Base-by-base conservation (phyloP, 164 flowering plant species). In the Paratinospora sagittata region DNA sequence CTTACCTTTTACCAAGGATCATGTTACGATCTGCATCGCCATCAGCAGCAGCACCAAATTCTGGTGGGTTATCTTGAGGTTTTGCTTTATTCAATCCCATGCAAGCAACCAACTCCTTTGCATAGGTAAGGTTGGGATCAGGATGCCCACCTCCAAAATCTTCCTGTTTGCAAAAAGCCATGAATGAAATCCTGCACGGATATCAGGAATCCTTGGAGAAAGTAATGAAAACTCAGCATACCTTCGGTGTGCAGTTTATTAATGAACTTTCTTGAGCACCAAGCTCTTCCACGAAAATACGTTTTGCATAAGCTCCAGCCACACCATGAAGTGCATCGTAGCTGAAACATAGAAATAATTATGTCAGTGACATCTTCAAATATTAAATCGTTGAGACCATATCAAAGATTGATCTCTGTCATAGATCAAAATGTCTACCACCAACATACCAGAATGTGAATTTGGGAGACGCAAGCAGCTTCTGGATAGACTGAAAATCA, bases 111-210 rank as follows among this genome's bases (percentile, higher is more conserved):
- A 96, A 82, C 84, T 93, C 99, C 82, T 96, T 96, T 34, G 99
- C 99, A 79, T 96, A 96, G 65, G 99, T 96, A 68, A 96, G 82
- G 82, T 96, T 96, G 72, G 99, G 99, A 82, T 96, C 99, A 39
- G 99, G 99, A 78, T 96, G 98, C 45, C 99, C 99, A 72, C 98
- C 98, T 64, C 99, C 99, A 86, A 96, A 96, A 72, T 96, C 98
- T 78, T 96, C 97, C 99, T 93, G 84, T 78, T 73, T 63, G 36
- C 19, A 73, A 57, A 36, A 67, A 63, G 19, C 37, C 64, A 75
- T 61, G 70, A 58, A 75, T 63, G 16, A 70, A 41, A 57, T 24
- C 34, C 37, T n/a, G 65, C 47, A 8, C n/a, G n/a, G n/a, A 43
- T 55, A 58, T 39, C 3, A 17, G 19, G 12, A 43, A 9, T 17